Evolutionary conservation across 169 alveolate species (phyloP).

Genomic region (Plasmodium inui): DNA sequence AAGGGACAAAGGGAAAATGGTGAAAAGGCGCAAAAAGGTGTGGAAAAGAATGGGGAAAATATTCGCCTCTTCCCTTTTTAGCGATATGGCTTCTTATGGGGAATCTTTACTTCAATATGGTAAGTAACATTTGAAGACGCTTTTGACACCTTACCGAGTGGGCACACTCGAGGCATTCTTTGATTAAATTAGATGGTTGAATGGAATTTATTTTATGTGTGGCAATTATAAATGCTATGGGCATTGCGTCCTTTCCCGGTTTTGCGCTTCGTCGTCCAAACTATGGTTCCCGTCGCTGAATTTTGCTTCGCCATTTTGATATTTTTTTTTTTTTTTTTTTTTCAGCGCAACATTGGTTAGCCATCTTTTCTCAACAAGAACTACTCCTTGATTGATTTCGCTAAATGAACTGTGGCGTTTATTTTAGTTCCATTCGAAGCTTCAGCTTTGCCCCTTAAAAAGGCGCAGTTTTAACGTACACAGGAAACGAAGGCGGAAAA

Average conservation of each 20-base stretch:
- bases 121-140: conserved; percentile 34
- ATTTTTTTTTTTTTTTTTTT: background rate
- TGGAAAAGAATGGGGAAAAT: background rate
- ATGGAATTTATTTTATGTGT: background rate
- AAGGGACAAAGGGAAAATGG: background rate
- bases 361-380: background rate
- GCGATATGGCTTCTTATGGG: background rate
- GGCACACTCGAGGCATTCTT: background rate
- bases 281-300: background rate
- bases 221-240: background rate
- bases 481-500: background rate
- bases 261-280: background rate
- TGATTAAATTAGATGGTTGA: background rate
- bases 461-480: background rate
- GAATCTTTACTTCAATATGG: background rate
- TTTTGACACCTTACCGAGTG: conserved; percentile 1
- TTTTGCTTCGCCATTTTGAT: background rate
- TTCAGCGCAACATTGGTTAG: background rate
- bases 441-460: background rate
- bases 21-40: background rate
- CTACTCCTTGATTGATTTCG: background rate
- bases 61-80: background rate
- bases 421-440: background rate
- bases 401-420: background rate
- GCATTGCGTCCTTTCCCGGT: background rate